These are phyloP conservation scores for Penicillium argentinense DNA, from an alignment of 495 filamentous ascomycete genomes.

Conservation along the genomic window DNA sequence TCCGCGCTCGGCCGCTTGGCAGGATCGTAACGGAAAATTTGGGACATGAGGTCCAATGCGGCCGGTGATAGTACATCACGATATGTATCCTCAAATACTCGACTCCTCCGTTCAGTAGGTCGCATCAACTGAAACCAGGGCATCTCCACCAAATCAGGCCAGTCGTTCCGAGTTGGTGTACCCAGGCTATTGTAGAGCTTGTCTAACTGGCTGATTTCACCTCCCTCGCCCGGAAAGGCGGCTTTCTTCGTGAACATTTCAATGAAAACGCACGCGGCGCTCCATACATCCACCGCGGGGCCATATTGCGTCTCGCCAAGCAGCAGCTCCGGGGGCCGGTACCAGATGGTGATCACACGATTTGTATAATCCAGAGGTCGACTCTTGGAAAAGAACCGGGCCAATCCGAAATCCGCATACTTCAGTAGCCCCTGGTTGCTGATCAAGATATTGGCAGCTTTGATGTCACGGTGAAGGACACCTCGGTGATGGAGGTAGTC, in stretches of 20 bases:
- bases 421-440: slow-evolving; percentile 86
- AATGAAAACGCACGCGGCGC: slow-evolving; percentile 92
- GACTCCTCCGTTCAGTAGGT: slow-evolving; percentile 69
- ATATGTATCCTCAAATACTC: slow-evolving; percentile 82
- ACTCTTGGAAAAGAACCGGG: slow-evolving; percentile 94
- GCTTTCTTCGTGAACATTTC: slow-evolving; percentile 96
- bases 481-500: slow-evolving; percentile 93
- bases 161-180: slow-evolving; percentile 78
- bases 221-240: slow-evolving; percentile 92
- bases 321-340: slow-evolving; percentile 88
- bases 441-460: slow-evolving; percentile 92
- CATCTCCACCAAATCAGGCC: slow-evolving; percentile 87
- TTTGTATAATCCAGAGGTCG: slow-evolving; percentile 97
- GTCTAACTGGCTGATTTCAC: slow-evolving; percentile 92
- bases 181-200: slow-evolving; percentile 94
- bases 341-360: slow-evolving; percentile 96
- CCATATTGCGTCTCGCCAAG: slow-evolving; percentile 94
- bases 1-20: slow-evolving; percentile 78
- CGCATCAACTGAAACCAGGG: slow-evolving; percentile 93
- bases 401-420: slow-evolving; percentile 93
- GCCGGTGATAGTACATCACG: slow-evolving; percentile 67
- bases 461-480: slow-evolving; percentile 93
- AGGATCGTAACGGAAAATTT: slow-evolving; percentile 88
- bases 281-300: slow-evolving; percentile 95
- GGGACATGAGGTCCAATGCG: slow-evolving; percentile 76